These are phyloP conservation scores for Penicillium sp. DNA, from an alignment of 2,329 filamentous ascomycete genomes.

Conservation along the genomic window DNA sequence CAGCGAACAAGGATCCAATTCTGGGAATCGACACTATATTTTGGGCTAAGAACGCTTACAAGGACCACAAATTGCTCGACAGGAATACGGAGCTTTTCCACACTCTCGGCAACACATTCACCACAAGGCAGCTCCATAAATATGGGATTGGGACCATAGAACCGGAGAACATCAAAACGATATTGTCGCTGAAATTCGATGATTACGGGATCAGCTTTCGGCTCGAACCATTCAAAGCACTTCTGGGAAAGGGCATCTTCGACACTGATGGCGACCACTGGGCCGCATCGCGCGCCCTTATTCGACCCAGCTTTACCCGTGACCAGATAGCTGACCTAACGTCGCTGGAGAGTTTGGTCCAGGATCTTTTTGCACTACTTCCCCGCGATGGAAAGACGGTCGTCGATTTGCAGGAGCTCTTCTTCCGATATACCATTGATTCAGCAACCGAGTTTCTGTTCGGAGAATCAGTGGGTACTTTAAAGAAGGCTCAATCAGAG, in stretches of 20 bases:
- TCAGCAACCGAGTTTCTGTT: conserved; percentile 69
- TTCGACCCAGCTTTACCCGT: conserved; percentile 20
- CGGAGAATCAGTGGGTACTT: conserved; percentile 55
- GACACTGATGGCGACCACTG: conserved; percentile 13
- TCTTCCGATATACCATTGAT: conserved; percentile 67
- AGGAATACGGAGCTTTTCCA: background rate
- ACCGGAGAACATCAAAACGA: background rate
- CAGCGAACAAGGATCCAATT: background rate
- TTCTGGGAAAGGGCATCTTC: conserved; percentile 26
- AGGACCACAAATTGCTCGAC: background rate
- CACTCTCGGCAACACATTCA: background rate
- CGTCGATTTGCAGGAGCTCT: conserved; percentile 62
- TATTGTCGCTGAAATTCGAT: background rate
- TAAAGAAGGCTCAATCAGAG: conserved; percentile 24
- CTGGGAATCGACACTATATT: background rate
- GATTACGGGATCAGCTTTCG: background rate
- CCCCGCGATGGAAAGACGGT: conserved; percentile 45
- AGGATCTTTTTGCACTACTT: conserved; percentile 6
- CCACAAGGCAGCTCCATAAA: background rate
- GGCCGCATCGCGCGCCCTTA: conserved; percentile 11
- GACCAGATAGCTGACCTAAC: conserved; percentile 6
- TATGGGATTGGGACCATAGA: background rate
- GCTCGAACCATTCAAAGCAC: background rate
- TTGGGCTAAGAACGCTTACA: background rate
- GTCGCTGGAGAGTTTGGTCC: background rate